phyloP scores from a whole-genome alignment of 352 stramenopile species.

The Aphanomyces invadans region DNA sequence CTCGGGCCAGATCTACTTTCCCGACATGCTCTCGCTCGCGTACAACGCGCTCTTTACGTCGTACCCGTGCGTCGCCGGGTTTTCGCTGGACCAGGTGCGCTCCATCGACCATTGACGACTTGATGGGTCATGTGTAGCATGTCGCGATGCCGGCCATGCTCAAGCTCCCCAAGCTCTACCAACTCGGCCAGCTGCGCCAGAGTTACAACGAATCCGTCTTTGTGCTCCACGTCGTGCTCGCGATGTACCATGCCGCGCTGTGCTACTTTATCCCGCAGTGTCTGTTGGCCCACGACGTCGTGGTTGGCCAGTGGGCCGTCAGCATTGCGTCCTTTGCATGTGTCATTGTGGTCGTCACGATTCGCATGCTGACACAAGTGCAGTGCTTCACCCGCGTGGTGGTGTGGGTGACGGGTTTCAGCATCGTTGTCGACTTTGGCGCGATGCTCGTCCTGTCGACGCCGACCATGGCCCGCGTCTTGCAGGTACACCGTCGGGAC shows the following conservation, averaged over 20 bases:
- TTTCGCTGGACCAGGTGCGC: conserved; percentile 75
- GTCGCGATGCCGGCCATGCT: conserved; percentile 52
- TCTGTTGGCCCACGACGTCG: not conserved
- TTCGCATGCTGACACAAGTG: conserved; percentile 5
- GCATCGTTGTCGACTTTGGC: not conserved
- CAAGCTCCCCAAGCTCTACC: conserved; percentile 71
- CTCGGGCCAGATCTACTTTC: conserved; percentile 81
- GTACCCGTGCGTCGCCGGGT: conserved; percentile 85
- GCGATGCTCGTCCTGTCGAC: not conserved
- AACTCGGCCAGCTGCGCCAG: conserved; percentile 43
- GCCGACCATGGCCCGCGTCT: not conserved
- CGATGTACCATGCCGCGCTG: conserved; percentile 7
- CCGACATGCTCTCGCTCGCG: conserved; percentile 69
- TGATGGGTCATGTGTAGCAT: conserved; percentile 25
- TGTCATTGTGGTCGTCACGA: conserved; percentile 2
- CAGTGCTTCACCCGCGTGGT: not conserved
- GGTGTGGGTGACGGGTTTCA: not conserved
- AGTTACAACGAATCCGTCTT: conserved; percentile 74
- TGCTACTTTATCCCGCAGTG: conserved; percentile 1
- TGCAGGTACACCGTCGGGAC: not conserved
- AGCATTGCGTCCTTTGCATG: conserved; percentile 7
- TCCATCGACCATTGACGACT: conserved; percentile 31
- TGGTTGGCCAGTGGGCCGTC: not conserved
- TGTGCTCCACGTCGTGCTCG: not conserved
- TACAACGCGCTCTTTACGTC: conserved; percentile 93